These are phyloP conservation scores for Eremochloa ophiuroides DNA, from an alignment of 176 grass and related monocot genomes.

Conservation along the genomic window DNA sequence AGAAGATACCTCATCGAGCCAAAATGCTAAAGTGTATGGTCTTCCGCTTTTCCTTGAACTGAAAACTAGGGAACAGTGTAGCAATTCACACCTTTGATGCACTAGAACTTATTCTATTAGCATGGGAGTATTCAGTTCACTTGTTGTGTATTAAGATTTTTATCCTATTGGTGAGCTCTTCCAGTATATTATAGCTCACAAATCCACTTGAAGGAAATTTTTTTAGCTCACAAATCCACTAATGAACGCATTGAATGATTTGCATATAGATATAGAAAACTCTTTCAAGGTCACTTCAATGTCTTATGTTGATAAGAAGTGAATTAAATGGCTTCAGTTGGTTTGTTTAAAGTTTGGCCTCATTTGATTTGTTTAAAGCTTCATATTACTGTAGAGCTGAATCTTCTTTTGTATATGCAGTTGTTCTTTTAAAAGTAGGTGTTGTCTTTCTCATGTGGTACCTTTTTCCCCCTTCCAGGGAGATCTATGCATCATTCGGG, in stretches of 20 bases:
- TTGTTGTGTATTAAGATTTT: not conserved
- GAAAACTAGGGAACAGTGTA: not conserved
- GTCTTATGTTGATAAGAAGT: not conserved
- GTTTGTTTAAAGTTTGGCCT: not conserved
- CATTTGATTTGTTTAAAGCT: not conserved
- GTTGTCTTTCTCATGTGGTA: not conserved
- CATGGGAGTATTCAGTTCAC: not conserved
- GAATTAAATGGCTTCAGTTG: not conserved
- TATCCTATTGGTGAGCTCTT: not conserved
- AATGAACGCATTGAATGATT: too few relatives aligned
- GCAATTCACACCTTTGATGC: not conserved
- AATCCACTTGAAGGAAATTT: too few relatives aligned
- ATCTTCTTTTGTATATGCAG: not conserved
- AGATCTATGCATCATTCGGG: constrained; percentile 57
- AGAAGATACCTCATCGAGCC: constrained; percentile 46
- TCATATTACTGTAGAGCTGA: not conserved
- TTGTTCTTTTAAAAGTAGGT: not conserved
- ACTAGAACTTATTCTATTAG: not conserved
- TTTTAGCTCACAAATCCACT: too few relatives aligned
- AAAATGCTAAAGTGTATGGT: constrained; percentile 63
- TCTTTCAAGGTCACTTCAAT: not conserved
- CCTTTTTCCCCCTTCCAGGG: constrained; percentile 13
- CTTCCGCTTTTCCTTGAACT: constrained; percentile 3
- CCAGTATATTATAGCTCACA: not conserved
- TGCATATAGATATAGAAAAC: not conserved